These are phyloP conservation scores for Apocynum venetum DNA, from an alignment of 257 asterid species.

Conservation along the genomic window DNA sequence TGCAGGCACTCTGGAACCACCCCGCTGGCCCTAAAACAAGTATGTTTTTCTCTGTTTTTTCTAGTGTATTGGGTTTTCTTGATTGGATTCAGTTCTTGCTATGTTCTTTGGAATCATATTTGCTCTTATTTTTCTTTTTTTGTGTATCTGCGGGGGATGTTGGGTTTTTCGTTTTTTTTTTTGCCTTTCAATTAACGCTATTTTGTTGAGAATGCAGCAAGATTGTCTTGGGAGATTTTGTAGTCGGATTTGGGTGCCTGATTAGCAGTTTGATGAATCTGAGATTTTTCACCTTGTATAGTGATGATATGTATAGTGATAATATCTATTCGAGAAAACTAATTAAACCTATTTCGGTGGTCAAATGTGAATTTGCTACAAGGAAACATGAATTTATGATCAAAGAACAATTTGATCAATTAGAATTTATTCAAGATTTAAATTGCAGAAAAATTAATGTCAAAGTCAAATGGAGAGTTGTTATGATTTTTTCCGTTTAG, in stretches of 20 bases:
- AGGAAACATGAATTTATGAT: not conserved
- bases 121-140: not conserved
- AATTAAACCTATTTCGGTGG: not conserved
- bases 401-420: not conserved
- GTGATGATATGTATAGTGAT: not conserved
- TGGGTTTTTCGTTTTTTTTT: not conserved
- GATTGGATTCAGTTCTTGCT: not conserved
- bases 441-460: not conserved
- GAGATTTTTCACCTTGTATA: not conserved
- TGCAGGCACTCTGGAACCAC: constrained; percentile 28
- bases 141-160: not conserved
- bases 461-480: not conserved
- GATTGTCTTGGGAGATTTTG: not conserved
- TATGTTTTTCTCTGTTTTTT: not conserved
- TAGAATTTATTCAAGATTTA: not conserved
- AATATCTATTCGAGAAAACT: not conserved
- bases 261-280: not conserved
- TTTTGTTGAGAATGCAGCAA: not conserved
- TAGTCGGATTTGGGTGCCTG: not conserved
- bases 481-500: not conserved
- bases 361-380: not conserved
- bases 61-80: not conserved
- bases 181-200: not conserved
- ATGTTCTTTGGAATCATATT: not conserved
- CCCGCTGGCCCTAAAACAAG: constrained; percentile 33